These are phyloP conservation scores for Cercospora sojina DNA, from an alignment of 2,329 filamentous ascomycete species.

Conservation along the genomic window DNA sequence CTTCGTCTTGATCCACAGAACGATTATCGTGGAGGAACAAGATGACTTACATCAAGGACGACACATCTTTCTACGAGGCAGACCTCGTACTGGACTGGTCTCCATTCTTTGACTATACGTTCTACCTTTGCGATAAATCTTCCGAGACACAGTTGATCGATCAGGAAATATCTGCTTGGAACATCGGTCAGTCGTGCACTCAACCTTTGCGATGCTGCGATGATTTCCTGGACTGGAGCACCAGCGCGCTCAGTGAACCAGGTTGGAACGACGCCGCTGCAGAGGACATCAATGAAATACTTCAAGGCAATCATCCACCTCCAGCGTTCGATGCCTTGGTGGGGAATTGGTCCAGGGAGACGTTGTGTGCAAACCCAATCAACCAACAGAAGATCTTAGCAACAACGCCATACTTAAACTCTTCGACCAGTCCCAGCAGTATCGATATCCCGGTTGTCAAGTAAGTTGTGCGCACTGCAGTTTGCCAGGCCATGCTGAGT, in stretches of 20 bases:
- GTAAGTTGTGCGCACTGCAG: not conserved
- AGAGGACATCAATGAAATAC: not conserved
- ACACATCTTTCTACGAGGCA: not conserved
- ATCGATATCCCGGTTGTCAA: not conserved
- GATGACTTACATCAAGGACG: not conserved
- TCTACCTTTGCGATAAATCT: not conserved
- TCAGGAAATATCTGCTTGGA: not conserved
- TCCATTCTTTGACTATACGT: not conserved
- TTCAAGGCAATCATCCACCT: not conserved
- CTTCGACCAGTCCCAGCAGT: not conserved
- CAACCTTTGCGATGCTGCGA: not conserved
- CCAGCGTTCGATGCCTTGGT: not conserved
- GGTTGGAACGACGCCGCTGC: not conserved
- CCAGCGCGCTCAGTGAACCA: not conserved
- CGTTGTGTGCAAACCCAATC: not conserved
- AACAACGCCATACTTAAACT: not conserved
- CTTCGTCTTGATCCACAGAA: no score
- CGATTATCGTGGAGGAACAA: not conserved
- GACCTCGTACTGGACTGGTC: not conserved
- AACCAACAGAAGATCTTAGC: not conserved
- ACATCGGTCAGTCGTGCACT: not conserved
- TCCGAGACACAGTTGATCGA: not conserved
- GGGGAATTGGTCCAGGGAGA: not conserved
- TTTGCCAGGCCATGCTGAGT: not conserved
- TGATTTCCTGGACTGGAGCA: not conserved